Evolutionary conservation across 2,329 filamentous ascomycete genomes (phyloP), one percentile per base, ranked within the genome.

Genomic region (Pleomassaria siparia): DNA sequence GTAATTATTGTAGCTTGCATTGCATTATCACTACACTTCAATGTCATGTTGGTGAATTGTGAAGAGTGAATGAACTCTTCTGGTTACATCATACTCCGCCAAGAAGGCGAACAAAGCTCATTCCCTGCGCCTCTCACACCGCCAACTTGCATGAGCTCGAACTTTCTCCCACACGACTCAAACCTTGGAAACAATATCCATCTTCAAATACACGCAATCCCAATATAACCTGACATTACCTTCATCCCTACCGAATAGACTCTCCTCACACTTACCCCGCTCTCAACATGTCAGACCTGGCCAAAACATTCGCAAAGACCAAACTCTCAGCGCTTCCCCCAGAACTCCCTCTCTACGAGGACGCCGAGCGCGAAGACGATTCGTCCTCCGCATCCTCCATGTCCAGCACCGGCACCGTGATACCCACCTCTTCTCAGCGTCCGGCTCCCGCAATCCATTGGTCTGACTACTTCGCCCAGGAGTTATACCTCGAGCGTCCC

Each of bases 381-480:
- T 73, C 71, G 28, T 72, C 69, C 20, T 80, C 79, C 6, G 76
- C 88, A 12, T 95, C 88, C 0, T 96, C 91, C n/a, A 86, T 89
- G 29, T 95, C 91, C 3, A 96, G 91, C 1, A 90, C 91, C 3
- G 91, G 91, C 21, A 97, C 92, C n/a, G 81, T 97, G 51, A 86
- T 90, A 54, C 90, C 91, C 1, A 88, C 88, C 4, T 82, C 83
- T 6, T 86, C 82, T 56, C 83, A 86, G 58, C 86, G 85, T 53
- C 75, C 71, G 24, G 62, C 80, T 41, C 77, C 81, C 44, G 78
- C 82, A 25, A 81, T 87, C 37, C 84, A 85, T 46, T 99, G 94
- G 94, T 90, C 89, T 20, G 84, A 88, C 29, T 97, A 91, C 74
- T 97, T 96, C 73, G 84, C 90, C 55, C 85, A 91, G 60, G 92